Evolutionary conservation across 2,329 filamentous ascomycete species (phyloP), one percentile per base, ranked within the genome.

Genomic region (Pseudogymnoascus sp.): DNA sequence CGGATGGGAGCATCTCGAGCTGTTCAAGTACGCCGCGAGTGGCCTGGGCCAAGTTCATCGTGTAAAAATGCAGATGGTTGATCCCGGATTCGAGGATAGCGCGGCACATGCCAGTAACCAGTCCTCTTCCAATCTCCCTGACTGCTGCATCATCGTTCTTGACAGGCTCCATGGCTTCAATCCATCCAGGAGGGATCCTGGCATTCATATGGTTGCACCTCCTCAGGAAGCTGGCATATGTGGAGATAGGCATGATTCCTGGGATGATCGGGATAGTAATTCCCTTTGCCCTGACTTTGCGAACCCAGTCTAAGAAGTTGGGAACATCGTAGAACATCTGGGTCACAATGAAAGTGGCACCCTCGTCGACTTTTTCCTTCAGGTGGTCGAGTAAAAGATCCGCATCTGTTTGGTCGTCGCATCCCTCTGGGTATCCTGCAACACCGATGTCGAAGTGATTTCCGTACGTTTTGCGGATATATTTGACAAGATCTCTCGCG

Each of bases 241-340:
- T 99, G 65, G 92, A 91, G 70, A 99, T 97, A 1, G 91, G 91
- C 88, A 95, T 93, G 72, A 93, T 93, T 25, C 91, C 92, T 2
- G 90, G 89, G 58, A 95, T 84, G 67, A 96, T 94, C 13, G 90
- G 90, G 33, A 94, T 80, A 27, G 79, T 87, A 71, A 99, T 93
- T 58, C 94, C 94, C 71, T 85, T 87, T 60, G 87, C 91, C 59
- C 92, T 88, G 63, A 93, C 92, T 73, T 90, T 94, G 68, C 84
- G 80, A 38, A 95, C 89, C 94, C 94, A 99, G 61, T 87, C 84
- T 61, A 97, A 77, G 76, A 99, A 99, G 73, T 94, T 93, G 71
- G 99, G 93, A 59, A 86, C 92, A 71, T 99, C 93, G 79, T 99
- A 99, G 78, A 97, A 97, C 94, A 99, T 99, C 78, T 99, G 94